Base-by-base conservation (phyloP, 345 rosid genomes). In the Camelina neglecta region DNA sequence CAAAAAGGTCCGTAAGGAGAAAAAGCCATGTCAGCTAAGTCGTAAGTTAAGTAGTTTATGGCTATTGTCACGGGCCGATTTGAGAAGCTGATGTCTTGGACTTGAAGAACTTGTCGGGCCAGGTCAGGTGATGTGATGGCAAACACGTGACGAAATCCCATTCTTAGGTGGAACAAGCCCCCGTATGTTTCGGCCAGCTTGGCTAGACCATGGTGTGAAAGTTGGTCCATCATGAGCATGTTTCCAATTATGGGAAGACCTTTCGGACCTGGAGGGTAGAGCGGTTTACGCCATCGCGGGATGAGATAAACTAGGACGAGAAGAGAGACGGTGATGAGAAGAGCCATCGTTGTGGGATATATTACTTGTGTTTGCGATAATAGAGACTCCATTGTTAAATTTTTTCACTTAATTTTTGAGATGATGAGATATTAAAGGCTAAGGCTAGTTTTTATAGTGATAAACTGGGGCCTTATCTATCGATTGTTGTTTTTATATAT, bases 1-100 rank as follows among this genome's bases (percentile, higher is more conserved):
- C 98, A 92, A 45, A 90, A 91, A 0, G 97, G 96, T 2, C 98
- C 98, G 73, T 91, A 93, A 79, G 93, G 87, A 26, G 98, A 95
- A 39, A 93, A 93, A 45, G 98, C 98, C 98, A 93, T 93, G 64
- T 93, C 97, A 8, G 97, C 91, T 5, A 97, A 83, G 53, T 88
- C 85, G 48, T 93, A 93, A 7, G 96, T 91, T 13, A 93, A 86
- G 79, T 88, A 91, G 57, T 84, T 78, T 57, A 88, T 89, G 75
- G 96, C 96, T 63, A 86, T 75, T 16, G 85, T 87, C 78, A 93
- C 96, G 0, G 98, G 94, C 3, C 97, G 72, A 79, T 93, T 91
- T 2, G 95, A 92, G 87, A 91, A 92, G 54, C 85, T 84, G 63
- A 82, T 86, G 56, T 93, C 98, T 51, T 93, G 97, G 20, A 83